Percentiles rank a stretch among this genome's conserved stretches.
These are phyloP conservation scores for Chlorella sp. DNA, from an alignment of 139 green algal genomes.

Conservation along the genomic window DNA sequence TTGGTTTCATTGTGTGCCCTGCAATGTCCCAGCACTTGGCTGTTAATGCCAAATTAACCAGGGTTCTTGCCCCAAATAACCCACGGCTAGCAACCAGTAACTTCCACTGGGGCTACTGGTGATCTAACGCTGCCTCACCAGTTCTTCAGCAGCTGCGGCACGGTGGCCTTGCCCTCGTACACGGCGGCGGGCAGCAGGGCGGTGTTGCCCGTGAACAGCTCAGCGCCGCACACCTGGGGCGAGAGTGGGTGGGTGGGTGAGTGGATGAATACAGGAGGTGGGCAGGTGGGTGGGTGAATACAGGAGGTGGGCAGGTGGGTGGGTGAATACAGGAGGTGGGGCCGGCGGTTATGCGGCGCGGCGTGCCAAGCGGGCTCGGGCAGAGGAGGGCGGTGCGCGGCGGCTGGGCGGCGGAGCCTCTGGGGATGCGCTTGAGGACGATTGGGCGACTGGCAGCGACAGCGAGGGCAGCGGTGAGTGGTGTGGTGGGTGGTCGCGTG, in stretches of 20 bases:
- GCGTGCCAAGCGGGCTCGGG: conserved; percentile 33
- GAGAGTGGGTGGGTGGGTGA: no score
- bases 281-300: no score
- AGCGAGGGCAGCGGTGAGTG: conserved; percentile 36
- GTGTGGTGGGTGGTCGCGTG: background rate
- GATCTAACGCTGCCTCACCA: conserved; percentile 41
- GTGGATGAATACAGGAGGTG: no score
- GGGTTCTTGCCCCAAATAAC: no score
- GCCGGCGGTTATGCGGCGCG: conserved; percentile 53
- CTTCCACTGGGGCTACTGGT: no score
- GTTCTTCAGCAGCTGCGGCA: conserved; percentile 55
- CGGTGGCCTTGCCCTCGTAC: conserved; percentile 60
- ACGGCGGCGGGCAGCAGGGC: conserved; percentile 70
- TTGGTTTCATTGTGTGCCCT: no score
- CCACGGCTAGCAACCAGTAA: no score
- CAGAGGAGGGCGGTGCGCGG: conserved; percentile 24
- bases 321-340: no score
- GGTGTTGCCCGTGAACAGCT: conserved; percentile 91
- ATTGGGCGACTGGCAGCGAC: conserved; percentile 37
- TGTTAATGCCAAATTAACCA: no score
- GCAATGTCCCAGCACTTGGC: no score
- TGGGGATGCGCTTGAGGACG: conserved; percentile 65
- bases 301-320: no score
- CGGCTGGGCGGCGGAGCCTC: conserved; percentile 30
- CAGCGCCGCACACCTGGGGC: conserved; percentile 57